These are phyloP conservation scores for Candida taoyuanica DNA, from an alignment of 805 yeast species.

Conservation along the genomic window DNA sequence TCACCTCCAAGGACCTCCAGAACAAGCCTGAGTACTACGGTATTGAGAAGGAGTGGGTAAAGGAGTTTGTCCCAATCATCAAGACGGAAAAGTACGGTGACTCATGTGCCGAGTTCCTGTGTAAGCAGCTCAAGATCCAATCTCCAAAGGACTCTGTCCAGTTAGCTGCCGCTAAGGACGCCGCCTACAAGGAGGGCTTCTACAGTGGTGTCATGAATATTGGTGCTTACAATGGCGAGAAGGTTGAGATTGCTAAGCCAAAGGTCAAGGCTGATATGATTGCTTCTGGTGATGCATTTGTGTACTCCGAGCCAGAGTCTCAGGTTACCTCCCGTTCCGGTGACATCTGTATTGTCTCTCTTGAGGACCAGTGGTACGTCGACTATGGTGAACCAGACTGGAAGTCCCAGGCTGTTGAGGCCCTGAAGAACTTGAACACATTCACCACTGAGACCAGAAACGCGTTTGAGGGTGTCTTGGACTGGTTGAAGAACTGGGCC, in stretches of 20 bases:
- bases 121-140: slow-evolving; percentile 83
- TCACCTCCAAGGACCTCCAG: slow-evolving; percentile 77
- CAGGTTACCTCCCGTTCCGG: slow-evolving; percentile 91
- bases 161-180: slow-evolving; percentile 88
- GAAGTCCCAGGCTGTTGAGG: slow-evolving; percentile 80
- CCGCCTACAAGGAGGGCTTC: slow-evolving; percentile 94
- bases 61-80: slow-evolving; percentile 70
- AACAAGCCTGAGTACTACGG: slow-evolving; percentile 89
- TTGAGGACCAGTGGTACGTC: slow-evolving; percentile 97
- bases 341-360: slow-evolving; percentile 92
- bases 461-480: slow-evolving; percentile 90
- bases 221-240: slow-evolving; percentile 84
- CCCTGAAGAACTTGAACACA: slow-evolving; percentile 71
- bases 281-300: slow-evolving; percentile 74
- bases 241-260: slow-evolving; percentile 87
- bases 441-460: slow-evolving; percentile 80
- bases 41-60: slow-evolving; percentile 83
- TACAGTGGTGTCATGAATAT: slow-evolving; percentile 79
- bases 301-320: slow-evolving; percentile 92
- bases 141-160: slow-evolving; percentile 89
- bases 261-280: slow-evolving; percentile 80
- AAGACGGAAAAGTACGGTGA: slow-evolving; percentile 85
- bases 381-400: slow-evolving; percentile 92
- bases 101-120: slow-evolving; percentile 76
- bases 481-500: slow-evolving; percentile 98